A percentile compares a stretch with the other conserved stretches of the same genome.
phyloP scores from a whole-genome alignment of 306 rosid genomes.

The Citrullus mucosospermus region DNA sequence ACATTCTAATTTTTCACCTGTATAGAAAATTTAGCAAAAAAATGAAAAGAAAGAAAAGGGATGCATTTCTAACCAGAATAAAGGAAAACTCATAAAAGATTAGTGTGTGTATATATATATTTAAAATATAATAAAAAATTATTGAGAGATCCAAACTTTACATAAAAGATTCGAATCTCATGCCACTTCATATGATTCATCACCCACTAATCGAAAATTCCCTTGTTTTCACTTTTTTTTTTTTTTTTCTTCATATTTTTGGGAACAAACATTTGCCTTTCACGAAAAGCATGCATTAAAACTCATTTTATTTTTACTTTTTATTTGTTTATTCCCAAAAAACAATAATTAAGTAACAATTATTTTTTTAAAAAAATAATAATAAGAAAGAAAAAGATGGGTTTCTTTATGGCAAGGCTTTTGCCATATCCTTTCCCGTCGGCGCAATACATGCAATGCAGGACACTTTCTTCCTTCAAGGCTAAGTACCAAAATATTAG shows the following conservation, averaged over 20 bases:
- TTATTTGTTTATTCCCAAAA: background rate
- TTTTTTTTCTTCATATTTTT: background rate
- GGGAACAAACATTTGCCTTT: background rate
- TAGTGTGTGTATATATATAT: background rate
- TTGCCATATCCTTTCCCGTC: background rate
- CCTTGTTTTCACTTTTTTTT: background rate
- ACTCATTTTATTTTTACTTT: background rate
- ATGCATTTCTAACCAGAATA: background rate
- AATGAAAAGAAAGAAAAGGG: background rate
- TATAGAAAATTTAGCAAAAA: no score
- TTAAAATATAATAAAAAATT: background rate
- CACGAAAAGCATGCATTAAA: background rate
- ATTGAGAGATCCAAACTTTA: background rate
- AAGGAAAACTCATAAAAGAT: background rate
- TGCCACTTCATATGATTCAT: slow-evolving; percentile 2
- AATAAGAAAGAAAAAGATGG: background rate
- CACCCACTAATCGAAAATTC: background rate
- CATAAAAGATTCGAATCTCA: background rate
- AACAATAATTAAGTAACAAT: background rate
- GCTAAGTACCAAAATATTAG: slow-evolving; percentile 1
- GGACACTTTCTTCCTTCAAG: background rate
- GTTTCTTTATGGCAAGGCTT: background rate
- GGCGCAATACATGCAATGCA: slow-evolving; percentile 5
- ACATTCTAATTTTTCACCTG: no score
- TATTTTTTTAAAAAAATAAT: background rate